phyloP scores from a whole-genome alignment of 2,329 filamentous ascomycete genomes.

The Cercospora sp. region DNA sequence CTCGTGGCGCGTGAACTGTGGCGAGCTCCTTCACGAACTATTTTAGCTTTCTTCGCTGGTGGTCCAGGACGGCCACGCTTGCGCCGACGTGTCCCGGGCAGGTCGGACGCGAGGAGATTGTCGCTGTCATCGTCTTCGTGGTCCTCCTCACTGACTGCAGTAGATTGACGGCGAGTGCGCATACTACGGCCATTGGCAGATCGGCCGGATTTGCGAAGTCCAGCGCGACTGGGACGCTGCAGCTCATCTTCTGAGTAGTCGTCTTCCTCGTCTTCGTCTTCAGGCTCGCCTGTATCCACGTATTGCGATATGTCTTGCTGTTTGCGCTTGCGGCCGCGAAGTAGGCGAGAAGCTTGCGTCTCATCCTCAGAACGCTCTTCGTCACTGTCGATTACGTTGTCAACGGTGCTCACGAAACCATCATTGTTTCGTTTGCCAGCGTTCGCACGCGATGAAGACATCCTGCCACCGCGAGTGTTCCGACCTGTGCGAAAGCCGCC shows the following conservation, averaged over 20 bases:
- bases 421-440: slow-evolving; percentile 10
- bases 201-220: slow-evolving; percentile 22
- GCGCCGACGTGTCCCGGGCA: slow-evolving; percentile 42
- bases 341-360: slow-evolving; percentile 17
- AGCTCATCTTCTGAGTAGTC: slow-evolving; percentile 28
- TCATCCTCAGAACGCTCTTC: slow-evolving; percentile 28
- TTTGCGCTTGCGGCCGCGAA: slow-evolving; percentile 28
- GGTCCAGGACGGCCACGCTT: slow-evolving; percentile 6
- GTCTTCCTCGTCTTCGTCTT: slow-evolving; percentile 29
- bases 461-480: slow-evolving; percentile 21
- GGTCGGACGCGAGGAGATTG: slow-evolving; percentile 43
- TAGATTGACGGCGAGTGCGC: slow-evolving; percentile 20
- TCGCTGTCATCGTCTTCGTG: slow-evolving; percentile 34
- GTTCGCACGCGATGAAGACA: slow-evolving; percentile 32
- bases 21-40: slow-evolving; percentile 36
- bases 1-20: slow-evolving; percentile 50
- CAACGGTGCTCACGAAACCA: slow-evolving; percentile 36
- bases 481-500: slow-evolving; percentile 10
- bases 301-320: slow-evolving; percentile 29
- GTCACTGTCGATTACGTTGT: slow-evolving; percentile 30
- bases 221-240: slow-evolving; percentile 16
- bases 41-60: slow-evolving; percentile 20
- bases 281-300: slow-evolving; percentile 24
- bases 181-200: slow-evolving; percentile 15
- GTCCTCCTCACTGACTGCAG: slow-evolving; percentile 16